These are phyloP conservation scores for Scheffersomyces insectosa DNA, from an alignment of 1,139 yeast genomes.

Conservation along the genomic window DNA sequence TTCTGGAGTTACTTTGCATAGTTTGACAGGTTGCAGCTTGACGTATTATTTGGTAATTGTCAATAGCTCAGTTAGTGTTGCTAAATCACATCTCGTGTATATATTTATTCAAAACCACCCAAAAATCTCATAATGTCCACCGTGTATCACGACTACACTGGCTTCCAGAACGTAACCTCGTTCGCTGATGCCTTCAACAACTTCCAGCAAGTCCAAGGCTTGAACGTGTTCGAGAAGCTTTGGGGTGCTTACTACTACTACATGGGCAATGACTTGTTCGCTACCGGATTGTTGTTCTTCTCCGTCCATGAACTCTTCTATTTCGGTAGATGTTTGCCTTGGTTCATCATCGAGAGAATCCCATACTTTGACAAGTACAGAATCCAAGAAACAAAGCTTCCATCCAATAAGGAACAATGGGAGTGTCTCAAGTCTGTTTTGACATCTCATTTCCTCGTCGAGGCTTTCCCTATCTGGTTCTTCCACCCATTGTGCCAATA, in stretches of 20 bases:
- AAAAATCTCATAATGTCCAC: slow-evolving; percentile 12
- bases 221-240: slow-evolving; percentile 33
- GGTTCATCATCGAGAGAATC: slow-evolving; percentile 44
- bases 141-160: slow-evolving; percentile 44
- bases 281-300: slow-evolving; percentile 48
- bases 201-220: slow-evolving; percentile 29
- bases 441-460: slow-evolving; percentile 46
- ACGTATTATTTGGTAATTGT: too few relatives aligned
- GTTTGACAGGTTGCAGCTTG: not conserved
- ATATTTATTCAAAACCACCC: not conserved
- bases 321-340: slow-evolving; percentile 50
- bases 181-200: slow-evolving; percentile 37
- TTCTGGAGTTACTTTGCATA: not conserved
- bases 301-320: slow-evolving; percentile 43
- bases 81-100: too few relatives aligned
- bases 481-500: slow-evolving; percentile 47
- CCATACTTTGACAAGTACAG: slow-evolving; percentile 44
- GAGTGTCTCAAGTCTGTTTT: slow-evolving; percentile 48
- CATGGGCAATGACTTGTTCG: slow-evolving; percentile 44
- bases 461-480: slow-evolving; percentile 50
- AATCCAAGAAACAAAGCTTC: slow-evolving; percentile 44
- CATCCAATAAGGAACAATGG: slow-evolving; percentile 47
- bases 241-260: slow-evolving; percentile 49
- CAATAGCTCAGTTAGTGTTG: too few relatives aligned
- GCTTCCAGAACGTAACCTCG: slow-evolving; percentile 40